phyloP scores from a whole-genome alignment of 2,329 filamentous ascomycete species.

The Xylariaceae sp. region DNA sequence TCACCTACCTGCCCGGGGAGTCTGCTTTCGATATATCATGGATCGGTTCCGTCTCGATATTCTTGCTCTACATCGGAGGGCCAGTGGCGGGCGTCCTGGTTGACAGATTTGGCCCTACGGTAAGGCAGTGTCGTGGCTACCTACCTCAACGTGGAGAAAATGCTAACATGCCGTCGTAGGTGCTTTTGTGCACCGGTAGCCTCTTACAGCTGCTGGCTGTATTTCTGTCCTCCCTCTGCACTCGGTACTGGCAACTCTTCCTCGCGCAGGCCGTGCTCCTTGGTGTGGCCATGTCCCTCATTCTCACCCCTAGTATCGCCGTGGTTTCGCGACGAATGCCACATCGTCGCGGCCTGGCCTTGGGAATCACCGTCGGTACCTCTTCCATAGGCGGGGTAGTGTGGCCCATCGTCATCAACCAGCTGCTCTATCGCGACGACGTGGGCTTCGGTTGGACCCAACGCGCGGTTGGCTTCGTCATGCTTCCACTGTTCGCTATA shows the following conservation, averaged over 20 bases:
- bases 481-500: constrained; percentile 28
- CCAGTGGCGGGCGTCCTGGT: constrained; percentile 21
- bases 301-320: constrained; percentile 15
- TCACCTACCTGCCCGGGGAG: constrained; percentile 11
- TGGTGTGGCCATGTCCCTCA: constrained; percentile 13
- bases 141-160: constrained; percentile 2
- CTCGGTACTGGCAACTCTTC: constrained; percentile 25
- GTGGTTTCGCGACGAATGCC: constrained; percentile 17
- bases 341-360: constrained; percentile 14
- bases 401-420: constrained; percentile 24
- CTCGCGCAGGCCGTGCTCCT: constrained; percentile 21
- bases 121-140: constrained; percentile 2
- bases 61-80: constrained; percentile 19
- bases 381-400: constrained; percentile 27
- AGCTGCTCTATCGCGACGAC: constrained; percentile 16
- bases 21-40: constrained; percentile 25
- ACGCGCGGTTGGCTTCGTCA: constrained; percentile 31
- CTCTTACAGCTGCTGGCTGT: constrained; percentile 16
- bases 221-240: constrained; percentile 23
- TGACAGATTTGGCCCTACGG: constrained; percentile 23
- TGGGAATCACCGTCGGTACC: constrained; percentile 15
- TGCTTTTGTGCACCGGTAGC: constrained; percentile 9
- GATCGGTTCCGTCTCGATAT: constrained; percentile 26
- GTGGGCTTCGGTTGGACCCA: constrained; percentile 22
- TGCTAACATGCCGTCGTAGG: constrained; percentile 2